These are phyloP conservation scores for Calonectria honghensis DNA, from an alignment of 2,329 filamentous ascomycete genomes.

Conservation along the genomic window DNA sequence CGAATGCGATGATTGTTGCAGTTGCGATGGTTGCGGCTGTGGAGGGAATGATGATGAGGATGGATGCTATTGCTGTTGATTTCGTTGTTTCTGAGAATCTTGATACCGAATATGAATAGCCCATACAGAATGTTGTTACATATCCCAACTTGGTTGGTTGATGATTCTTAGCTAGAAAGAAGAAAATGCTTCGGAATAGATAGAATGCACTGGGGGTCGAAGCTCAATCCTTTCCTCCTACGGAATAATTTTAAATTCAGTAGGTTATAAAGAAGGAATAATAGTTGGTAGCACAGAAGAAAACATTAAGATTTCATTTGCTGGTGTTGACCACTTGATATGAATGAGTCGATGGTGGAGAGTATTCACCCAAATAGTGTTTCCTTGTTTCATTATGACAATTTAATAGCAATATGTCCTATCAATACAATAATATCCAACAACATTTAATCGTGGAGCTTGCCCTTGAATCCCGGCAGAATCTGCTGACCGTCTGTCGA, in stretches of 20 bases:
- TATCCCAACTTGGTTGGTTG: not conserved
- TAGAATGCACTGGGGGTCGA: not conserved
- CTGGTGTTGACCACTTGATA: not conserved
- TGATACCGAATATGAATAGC: not conserved
- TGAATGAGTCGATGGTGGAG: not conserved
- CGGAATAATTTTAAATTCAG: not conserved
- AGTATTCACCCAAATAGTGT: not conserved
- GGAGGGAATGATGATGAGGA: not conserved
- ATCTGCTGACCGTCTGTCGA: conserved; percentile 58
- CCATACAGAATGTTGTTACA: not conserved
- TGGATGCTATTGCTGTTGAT: not conserved
- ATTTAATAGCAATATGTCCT: not conserved
- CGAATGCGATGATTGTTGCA: not conserved
- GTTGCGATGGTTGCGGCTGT: not conserved
- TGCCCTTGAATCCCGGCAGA: conserved; percentile 59
- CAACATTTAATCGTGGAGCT: conserved; percentile 38
- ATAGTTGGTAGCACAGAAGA: not conserved
- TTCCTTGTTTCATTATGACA: not conserved
- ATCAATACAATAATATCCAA: not conserved
- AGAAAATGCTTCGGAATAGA: not conserved
- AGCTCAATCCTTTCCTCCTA: not conserved
- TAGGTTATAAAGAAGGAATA: not conserved
- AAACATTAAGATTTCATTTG: not conserved
- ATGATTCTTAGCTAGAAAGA: not conserved
- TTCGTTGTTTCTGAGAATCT: not conserved